Evolutionary conservation across 176 grass and related monocot species (phyloP).

Genomic region (Calamus simplicifolius): DNA sequence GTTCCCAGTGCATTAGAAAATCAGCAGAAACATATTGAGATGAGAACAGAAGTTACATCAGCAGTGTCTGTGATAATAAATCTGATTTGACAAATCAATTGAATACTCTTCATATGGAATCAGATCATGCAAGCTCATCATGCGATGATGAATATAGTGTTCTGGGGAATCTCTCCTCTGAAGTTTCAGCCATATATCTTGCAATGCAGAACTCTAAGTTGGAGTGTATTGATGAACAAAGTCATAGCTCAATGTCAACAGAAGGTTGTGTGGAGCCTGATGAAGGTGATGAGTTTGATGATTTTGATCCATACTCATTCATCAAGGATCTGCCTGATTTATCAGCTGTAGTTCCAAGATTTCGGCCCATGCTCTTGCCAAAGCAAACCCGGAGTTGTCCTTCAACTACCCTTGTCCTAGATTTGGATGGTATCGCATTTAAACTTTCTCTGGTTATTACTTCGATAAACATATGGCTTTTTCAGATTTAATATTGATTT

Average conservation of each 20-base stretch:
- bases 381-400: conserved; percentile 97
- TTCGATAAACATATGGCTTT: too few species aligned
- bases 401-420: conserved; percentile 69
- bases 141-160: conserved; percentile 54
- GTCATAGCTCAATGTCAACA: conserved; percentile 69
- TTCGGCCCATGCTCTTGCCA: conserved; percentile 79
- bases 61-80: too few species aligned
- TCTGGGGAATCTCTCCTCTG: conserved; percentile 70
- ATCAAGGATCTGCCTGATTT: conserved; percentile 89
- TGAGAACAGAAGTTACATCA: too few species aligned
- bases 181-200: conserved; percentile 91
- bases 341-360: conserved; percentile 72
- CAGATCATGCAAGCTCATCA: conserved; percentile 23
- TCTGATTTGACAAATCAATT: conserved; percentile 2
- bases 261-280: conserved; percentile 52
- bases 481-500: too few species aligned
- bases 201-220: conserved; percentile 68
- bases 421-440: conserved; percentile 72
- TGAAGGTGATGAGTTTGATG: conserved; percentile 55
- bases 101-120: conserved; percentile 18
- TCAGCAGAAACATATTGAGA: too few species aligned
- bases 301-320: conserved; percentile 84
- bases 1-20: too few species aligned
- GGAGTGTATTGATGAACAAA: conserved; percentile 80
- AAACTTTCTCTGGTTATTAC: neutral